Percentiles rank a stretch among this genome's conserved stretches.
These are phyloP conservation scores for Noccaea bulbosa DNA, from an alignment of 345 rosid species.

Conservation along the genomic window DNA sequence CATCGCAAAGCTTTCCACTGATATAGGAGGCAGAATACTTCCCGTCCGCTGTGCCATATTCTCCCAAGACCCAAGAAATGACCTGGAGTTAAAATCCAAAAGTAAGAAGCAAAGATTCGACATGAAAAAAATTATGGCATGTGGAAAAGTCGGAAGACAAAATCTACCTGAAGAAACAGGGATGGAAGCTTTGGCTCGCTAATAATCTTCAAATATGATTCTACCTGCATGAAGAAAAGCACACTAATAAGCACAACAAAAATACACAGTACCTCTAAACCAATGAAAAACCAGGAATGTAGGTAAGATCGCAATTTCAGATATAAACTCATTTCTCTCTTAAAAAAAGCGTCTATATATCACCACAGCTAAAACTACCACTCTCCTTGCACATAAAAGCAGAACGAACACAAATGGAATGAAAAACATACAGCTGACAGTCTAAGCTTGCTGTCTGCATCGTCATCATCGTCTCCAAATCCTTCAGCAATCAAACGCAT, in stretches of 20 bases:
- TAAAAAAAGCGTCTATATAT: not conserved
- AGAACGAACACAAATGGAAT: slow-evolving; percentile 26
- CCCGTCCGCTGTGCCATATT: slow-evolving; percentile 88
- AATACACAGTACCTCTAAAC: not conserved
- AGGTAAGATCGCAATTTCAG: slow-evolving; percentile 1
- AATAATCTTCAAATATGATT: slow-evolving; percentile 84
- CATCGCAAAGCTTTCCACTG: slow-evolving; percentile 91
- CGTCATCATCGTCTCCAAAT: slow-evolving; percentile 90
- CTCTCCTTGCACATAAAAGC: slow-evolving; percentile 17
- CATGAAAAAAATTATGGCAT: not conserved
- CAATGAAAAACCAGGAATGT: not conserved
- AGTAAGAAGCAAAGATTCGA: slow-evolving; percentile 20
- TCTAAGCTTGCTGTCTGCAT: slow-evolving; percentile 86
- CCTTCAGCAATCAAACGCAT: slow-evolving; percentile 98
- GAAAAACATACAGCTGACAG: slow-evolving; percentile 84
- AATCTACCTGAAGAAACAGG: slow-evolving; percentile 80
- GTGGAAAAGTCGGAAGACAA: slow-evolving; percentile 26
- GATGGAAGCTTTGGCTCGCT: slow-evolving; percentile 98
- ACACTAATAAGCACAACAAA: slow-evolving; percentile 23
- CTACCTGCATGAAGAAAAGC: slow-evolving; percentile 64
- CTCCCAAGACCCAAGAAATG: slow-evolving; percentile 97
- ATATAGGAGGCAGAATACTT: slow-evolving; percentile 82
- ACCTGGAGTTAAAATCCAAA: slow-evolving; percentile 61
- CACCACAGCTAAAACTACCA: slow-evolving; percentile 14
- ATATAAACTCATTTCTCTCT: slow-evolving; percentile 8